Conservation (phyloP, 1,139 yeast genomes). For the Saccharomyces pastorianus region DNA sequence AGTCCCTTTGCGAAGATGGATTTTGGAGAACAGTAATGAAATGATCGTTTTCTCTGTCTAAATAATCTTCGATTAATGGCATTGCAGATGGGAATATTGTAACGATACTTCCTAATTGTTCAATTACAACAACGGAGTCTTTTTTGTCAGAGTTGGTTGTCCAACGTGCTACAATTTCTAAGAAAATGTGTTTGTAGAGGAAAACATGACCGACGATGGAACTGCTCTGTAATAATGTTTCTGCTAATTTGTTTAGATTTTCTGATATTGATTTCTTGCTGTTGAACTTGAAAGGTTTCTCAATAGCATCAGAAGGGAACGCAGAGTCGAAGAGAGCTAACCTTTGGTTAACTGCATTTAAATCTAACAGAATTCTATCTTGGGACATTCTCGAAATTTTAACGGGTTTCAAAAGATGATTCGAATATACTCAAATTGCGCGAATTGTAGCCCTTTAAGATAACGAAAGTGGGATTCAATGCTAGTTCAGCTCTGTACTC, state of each 20-base stretch:
- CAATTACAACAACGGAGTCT: slow-evolving; percentile 29
- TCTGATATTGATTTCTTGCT: slow-evolving; percentile 12
- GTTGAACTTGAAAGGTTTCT: slow-evolving; percentile 15
- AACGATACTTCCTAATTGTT: slow-evolving; percentile 45
- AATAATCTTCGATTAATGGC: slow-evolving; percentile 45
- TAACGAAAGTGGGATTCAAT: too few species aligned
- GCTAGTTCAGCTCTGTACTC: too few species aligned
- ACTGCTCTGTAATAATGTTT: slow-evolving; percentile 23
- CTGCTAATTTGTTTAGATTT: slow-evolving; percentile 29
- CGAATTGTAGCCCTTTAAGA: not conserved
- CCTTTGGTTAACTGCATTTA: slow-evolving; percentile 21
- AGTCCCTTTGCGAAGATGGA: slow-evolving; percentile 22
- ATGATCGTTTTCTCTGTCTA: slow-evolving; percentile 35
- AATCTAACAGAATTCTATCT: slow-evolving; percentile 23
- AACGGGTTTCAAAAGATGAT: not conserved
- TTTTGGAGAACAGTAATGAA: slow-evolving; percentile 34
- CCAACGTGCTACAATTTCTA: slow-evolving; percentile 68
- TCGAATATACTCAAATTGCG: not conserved
- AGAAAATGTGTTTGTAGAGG: slow-evolving; percentile 47
- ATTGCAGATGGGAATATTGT: slow-evolving; percentile 45
- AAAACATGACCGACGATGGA: slow-evolving; percentile 35
- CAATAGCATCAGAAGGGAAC: slow-evolving; percentile 16
- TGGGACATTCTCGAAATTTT: slow-evolving; percentile 11
- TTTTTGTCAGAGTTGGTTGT: slow-evolving; percentile 36
- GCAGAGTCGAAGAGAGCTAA: slow-evolving; percentile 19